Conservation (phyloP, 352 stramenopile genomes). For the Phytophthora crassamura region DNA sequence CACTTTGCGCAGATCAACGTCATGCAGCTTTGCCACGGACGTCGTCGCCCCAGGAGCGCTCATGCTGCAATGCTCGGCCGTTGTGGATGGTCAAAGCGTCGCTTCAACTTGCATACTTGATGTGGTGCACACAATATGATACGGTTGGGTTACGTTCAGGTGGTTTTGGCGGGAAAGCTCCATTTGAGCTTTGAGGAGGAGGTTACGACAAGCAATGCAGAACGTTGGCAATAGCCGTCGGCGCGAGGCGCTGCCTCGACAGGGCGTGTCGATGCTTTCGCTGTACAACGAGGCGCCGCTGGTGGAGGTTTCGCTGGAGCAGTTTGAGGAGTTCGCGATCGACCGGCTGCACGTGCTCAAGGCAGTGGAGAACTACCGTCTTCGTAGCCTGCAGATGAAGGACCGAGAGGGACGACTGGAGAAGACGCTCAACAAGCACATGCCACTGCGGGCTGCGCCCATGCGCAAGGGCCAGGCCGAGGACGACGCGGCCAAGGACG, state of each 20-base stretch:
- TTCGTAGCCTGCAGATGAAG: conserved; percentile 75
- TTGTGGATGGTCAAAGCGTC: conserved; percentile 16
- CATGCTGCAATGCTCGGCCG: neutral
- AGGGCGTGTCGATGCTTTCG: conserved; percentile 77
- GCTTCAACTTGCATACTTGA: neutral
- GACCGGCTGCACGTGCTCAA: conserved; percentile 94
- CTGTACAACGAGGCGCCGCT: conserved; percentile 95
- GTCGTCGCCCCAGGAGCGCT: neutral
- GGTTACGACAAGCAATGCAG: conserved; percentile 53
- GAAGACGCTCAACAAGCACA: conserved; percentile 88
- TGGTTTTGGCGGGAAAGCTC: conserved; percentile 43
- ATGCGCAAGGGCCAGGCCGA: conserved; percentile 62
- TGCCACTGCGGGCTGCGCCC: conserved; percentile 65
- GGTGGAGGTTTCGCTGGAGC: conserved; percentile 96
- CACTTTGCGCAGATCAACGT: conserved; percentile 78
- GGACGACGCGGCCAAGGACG: conserved; percentile 85
- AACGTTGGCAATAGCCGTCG: conserved; percentile 82
- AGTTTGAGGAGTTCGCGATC: conserved; percentile 98
- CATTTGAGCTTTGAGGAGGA: conserved; percentile 25
- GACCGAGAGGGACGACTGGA: conserved; percentile 80
- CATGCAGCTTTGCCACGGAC: conserved; percentile 50
- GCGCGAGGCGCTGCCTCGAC: conserved; percentile 54
- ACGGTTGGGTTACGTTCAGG: conserved; percentile 15
- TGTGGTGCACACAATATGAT: conserved; percentile 3
- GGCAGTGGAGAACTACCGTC: conserved; percentile 86